Evolutionary conservation across 2,329 filamentous ascomycete species (phyloP), one percentile per base, ranked within the genome.

Genomic region (Pyrenochaeta sp.): DNA sequence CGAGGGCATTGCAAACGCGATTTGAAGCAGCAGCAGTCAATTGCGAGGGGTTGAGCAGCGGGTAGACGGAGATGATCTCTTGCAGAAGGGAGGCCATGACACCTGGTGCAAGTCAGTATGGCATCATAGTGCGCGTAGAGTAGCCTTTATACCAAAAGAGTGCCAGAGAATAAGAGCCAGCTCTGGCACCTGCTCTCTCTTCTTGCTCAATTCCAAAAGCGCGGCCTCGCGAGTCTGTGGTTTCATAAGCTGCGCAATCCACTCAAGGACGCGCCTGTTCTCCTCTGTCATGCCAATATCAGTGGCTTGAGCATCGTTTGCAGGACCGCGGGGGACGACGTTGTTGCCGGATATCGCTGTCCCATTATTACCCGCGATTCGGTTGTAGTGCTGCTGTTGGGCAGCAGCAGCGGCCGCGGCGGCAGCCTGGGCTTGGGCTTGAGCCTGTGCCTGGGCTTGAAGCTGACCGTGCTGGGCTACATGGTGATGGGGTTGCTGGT

Each of bases 41-140:
- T 79, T 98, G 94, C 44, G 92, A 97, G 5, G 95, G 95, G 76
- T 97, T 99, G 67, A 99, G 86, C 4, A 99, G 86, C 23, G 92
- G 96, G 75, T 99, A 99, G 49, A 99, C 95, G 10, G 94, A 97
- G 73, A 99, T 99, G 74, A 99, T 99, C 79, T 99, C 95, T 77
- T 98, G 94, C 30, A 98, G 85, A 20, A 99, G 83, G 49, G 92
- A 96, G 40, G 95, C 97, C 95, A 99, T 99, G 71, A 99, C 95
- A 69, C 93, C 92, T 97, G 61, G 11, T 18, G 3, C 54, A 54
- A 57, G 56, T 69, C 58, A 72, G 58, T 61, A 32, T 18, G 7
- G 35, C 14, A 14, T 30, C 27, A 30, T 5, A n/a, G 14, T 23
- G 4, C 18, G 10, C 11, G 11, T 5, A 17, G 17, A 12, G 21